Conservation (phyloP, 768 basidiomycete species). For the Boletus patriciae region DNA sequence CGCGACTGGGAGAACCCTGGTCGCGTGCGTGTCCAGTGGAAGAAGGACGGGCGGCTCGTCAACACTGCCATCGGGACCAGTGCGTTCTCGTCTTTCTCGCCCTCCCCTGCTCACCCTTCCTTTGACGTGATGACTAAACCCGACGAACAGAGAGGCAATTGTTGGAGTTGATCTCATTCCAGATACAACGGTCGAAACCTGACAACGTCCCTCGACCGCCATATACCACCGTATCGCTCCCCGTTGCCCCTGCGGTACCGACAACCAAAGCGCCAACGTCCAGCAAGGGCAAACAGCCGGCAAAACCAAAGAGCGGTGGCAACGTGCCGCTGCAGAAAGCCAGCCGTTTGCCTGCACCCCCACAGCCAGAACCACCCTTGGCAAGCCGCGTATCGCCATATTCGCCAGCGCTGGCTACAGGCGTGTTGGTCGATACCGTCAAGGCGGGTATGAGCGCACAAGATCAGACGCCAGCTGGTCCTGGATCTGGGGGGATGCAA, state of each 20-base stretch:
- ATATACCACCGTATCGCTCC: constrained; percentile 42
- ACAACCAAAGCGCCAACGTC: constrained; percentile 34
- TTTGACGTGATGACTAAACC: background rate
- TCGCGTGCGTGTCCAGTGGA: constrained; percentile 90
- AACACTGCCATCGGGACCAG: constrained; percentile 75
- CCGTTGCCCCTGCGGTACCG: constrained; percentile 29
- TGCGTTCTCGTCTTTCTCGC: constrained; percentile 39
- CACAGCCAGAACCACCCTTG: constrained; percentile 71
- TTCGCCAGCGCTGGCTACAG: constrained; percentile 73
- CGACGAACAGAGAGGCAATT: constrained; percentile 69
- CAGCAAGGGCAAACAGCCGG: constrained; percentile 51
- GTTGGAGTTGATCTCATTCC: constrained; percentile 68
- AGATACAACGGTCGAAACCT: constrained; percentile 72
- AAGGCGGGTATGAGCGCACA: constrained; percentile 81
- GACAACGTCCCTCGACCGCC: constrained; percentile 68
- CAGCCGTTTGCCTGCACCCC: constrained; percentile 65
- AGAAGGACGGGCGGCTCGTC: constrained; percentile 68
- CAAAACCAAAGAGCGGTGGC: constrained; percentile 47
- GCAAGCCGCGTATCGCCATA: constrained; percentile 75
- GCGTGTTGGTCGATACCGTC: constrained; percentile 78
- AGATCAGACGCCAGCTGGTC: constrained; percentile 45
- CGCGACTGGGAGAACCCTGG: constrained; percentile 99
- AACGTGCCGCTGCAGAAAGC: constrained; percentile 29
- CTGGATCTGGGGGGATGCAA: constrained; percentile 37
- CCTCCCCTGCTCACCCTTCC: background rate